Conservation (phyloP, 129 eudicot species). For the Escallonia herrerae region DNA sequence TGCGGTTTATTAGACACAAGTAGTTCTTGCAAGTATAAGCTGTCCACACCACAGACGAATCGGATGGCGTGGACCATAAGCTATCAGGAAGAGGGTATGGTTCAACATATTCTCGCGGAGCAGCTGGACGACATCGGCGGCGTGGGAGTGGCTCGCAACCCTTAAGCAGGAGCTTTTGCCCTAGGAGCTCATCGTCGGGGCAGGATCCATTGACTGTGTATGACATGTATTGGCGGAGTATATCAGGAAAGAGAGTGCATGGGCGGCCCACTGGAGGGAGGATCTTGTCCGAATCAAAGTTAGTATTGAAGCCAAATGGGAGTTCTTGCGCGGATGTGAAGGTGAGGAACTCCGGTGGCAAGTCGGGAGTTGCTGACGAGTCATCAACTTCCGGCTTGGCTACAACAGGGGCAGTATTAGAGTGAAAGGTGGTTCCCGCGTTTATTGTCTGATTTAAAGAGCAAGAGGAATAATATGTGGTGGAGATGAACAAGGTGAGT, state of each 20-base stretch:
- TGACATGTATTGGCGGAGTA: conserved; percentile 36
- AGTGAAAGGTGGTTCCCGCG: neutral
- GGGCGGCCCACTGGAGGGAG: conserved; percentile 53
- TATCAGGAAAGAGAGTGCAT: conserved; percentile 36
- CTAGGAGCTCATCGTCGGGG: conserved; percentile 55
- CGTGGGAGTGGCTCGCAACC: conserved; percentile 77
- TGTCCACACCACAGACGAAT: conserved; percentile 60
- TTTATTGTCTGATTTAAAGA: conserved; percentile 17
- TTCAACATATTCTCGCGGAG: conserved; percentile 34
- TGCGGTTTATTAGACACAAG: conserved; percentile 40
- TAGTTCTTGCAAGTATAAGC: conserved; percentile 78
- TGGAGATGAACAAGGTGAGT: conserved; percentile 45
- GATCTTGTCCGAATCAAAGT: conserved; percentile 47
- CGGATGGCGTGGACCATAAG: conserved; percentile 66
- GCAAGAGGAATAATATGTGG: conserved; percentile 36
- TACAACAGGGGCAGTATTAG: neutral
- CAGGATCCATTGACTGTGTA: conserved; percentile 52
- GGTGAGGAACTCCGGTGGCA: conserved; percentile 44
- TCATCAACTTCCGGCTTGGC: conserved; percentile 9
- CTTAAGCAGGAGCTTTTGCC: conserved; percentile 53
- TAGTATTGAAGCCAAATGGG: conserved; percentile 47
- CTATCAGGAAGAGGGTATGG: conserved; percentile 54
- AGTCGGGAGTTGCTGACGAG: conserved; percentile 12
- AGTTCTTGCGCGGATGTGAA: conserved; percentile 63
- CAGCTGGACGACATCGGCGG: conserved; percentile 63